Percentiles rank a stretch among this genome's conserved stretches.
phyloP scores from a whole-genome alignment of 371 early-diverging fungal species.

The Conidiobolus incongruus region DNA sequence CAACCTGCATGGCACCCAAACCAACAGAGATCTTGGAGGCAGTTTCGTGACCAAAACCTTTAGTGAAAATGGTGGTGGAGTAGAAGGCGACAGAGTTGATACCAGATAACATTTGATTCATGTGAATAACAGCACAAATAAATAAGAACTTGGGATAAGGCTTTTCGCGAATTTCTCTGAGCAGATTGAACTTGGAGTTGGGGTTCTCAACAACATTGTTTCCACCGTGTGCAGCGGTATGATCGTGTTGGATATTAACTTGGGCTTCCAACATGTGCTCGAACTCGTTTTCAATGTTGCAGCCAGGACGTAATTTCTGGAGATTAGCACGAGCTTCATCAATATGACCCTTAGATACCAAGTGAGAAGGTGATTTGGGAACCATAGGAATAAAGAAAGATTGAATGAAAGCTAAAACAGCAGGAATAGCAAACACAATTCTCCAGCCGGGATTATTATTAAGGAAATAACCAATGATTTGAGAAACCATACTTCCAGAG shows the following conservation, averaged over 20 bases:
- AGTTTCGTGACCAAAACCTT: constrained; percentile 17
- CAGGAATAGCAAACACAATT: constrained; percentile 27
- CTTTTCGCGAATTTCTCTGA: constrained; percentile 16
- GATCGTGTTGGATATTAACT: constrained; percentile 1
- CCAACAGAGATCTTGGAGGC: constrained; percentile 26
- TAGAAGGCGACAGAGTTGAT: constrained; percentile 71
- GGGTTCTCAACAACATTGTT: not conserved
- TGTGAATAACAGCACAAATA: constrained; percentile 17
- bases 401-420: constrained; percentile 39
- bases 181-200: constrained; percentile 7
- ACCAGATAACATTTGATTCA: constrained; percentile 56
- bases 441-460: constrained; percentile 39
- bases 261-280: constrained; percentile 19
- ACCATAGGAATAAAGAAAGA: constrained; percentile 39
- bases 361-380: constrained; percentile 53
- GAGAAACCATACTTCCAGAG: constrained; percentile 46
- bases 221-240: not conserved
- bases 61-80: constrained; percentile 22
- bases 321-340: constrained; percentile 32
- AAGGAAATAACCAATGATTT: constrained; percentile 28
- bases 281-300: constrained; percentile 29
- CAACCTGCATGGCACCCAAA: constrained; percentile 23
- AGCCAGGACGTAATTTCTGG: constrained; percentile 25
- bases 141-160: constrained; percentile 26
- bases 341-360: constrained; percentile 25